Conservation (phyloP, 2,329 filamentous ascomycete species). For the Calonectria pseudoreteaudii region DNA sequence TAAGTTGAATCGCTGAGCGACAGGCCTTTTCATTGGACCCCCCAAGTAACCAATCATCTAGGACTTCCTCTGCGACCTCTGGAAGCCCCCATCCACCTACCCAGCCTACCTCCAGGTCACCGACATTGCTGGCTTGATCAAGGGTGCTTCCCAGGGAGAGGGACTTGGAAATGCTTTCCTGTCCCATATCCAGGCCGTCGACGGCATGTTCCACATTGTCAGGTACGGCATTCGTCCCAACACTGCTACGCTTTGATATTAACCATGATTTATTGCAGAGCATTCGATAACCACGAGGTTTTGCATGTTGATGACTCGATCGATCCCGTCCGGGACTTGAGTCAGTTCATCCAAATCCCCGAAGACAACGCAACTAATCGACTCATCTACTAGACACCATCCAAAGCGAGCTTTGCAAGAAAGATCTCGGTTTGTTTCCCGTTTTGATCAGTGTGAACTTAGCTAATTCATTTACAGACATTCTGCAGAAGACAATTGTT, state of each 20-base stretch:
- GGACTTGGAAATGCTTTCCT: slow-evolving; percentile 59
- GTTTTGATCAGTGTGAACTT: rapidly evolving
- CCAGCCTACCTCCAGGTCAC: slow-evolving; percentile 58
- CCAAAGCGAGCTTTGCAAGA: slow-evolving; percentile 49
- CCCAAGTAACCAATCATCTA: slow-evolving; percentile 34
- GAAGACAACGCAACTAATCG: slow-evolving; percentile 4
- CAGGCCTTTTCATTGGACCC: neutral
- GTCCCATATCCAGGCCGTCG: slow-evolving; percentile 59
- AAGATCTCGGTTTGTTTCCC: slow-evolving; percentile 46
- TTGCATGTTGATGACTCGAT: slow-evolving; percentile 60
- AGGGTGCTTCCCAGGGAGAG: slow-evolving; percentile 56
- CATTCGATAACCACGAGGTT: slow-evolving; percentile 59
- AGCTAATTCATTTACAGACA: slow-evolving; percentile 44
- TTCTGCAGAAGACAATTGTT: slow-evolving; percentile 52
- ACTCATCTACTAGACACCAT: slow-evolving; percentile 34
- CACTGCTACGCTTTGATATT: slow-evolving; percentile 9
- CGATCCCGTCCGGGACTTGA: slow-evolving; percentile 56
- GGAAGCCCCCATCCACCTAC: slow-evolving; percentile 60
- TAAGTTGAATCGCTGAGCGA: slow-evolving; percentile 40
- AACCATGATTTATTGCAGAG: slow-evolving; percentile 40
- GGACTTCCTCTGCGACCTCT: slow-evolving; percentile 59
- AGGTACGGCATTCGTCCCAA: slow-evolving; percentile 39
- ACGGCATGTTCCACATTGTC: slow-evolving; percentile 60
- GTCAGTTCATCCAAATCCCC: slow-evolving; percentile 41
- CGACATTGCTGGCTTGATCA: slow-evolving; percentile 59